Evolutionary conservation across 257 asterid species (phyloP).

Genomic region (Solanum sitiens): DNA sequence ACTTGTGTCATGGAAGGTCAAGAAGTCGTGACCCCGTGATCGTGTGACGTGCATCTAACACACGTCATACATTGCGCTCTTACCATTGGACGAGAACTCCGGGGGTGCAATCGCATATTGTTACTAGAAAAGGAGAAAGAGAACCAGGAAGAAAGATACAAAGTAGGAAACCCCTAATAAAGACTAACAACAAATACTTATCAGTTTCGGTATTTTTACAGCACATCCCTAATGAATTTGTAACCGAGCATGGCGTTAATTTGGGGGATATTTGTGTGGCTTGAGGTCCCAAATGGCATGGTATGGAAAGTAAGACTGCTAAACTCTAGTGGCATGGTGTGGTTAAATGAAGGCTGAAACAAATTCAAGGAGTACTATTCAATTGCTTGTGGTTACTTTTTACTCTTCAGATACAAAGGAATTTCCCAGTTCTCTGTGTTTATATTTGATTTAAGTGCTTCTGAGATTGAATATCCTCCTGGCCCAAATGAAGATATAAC

Average conservation of each 20-base stretch:
- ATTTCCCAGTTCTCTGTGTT: background rate
- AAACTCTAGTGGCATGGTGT: background rate
- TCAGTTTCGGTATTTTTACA: background rate
- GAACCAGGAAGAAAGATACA: background rate
- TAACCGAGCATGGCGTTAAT: background rate
- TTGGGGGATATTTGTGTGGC: background rate
- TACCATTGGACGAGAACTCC: background rate
- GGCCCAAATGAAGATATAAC: background rate
- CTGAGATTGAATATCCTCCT: slow-evolving; percentile 1
- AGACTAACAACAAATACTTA: background rate
- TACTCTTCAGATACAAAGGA: background rate
- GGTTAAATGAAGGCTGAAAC: background rate
- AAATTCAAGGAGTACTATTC: background rate
- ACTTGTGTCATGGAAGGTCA: background rate
- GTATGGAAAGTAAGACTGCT: background rate
- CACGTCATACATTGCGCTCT: background rate
- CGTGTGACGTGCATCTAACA: background rate
- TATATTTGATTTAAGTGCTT: background rate
- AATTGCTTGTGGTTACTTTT: background rate
- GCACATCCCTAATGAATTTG: background rate
- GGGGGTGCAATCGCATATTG: background rate
- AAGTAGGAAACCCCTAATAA: background rate
- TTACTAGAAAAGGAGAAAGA: background rate
- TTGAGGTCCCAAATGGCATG: background rate
- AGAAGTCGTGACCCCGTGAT: background rate